Evolutionary conservation across 1,284 basidiomycete genomes (phyloP), one percentile per base, ranked within the genome.

Genomic region (Naganishia sp.): DNA sequence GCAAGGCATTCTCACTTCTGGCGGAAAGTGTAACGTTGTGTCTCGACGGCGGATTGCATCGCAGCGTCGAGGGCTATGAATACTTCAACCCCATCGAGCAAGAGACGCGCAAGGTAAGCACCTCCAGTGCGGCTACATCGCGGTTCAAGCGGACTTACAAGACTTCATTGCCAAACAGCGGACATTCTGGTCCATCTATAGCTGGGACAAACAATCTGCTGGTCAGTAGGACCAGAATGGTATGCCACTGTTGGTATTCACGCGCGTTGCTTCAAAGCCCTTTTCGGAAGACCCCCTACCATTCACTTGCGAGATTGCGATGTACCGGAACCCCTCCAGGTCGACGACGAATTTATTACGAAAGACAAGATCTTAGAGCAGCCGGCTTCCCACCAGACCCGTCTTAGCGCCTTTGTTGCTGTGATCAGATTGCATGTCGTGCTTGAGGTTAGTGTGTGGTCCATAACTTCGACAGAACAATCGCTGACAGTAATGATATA

Each of bases 111-210:
- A 92, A 92, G 69, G 76, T 77, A 57, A 70, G 11, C 21, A 33
- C 28, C 6, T 10, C 9, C 52, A 7, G 21, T 18, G 18, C 6
- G 3, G 9, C 16, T n/a, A 21, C 25, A 18, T 63, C 44, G 6
- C 11, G 6, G 23, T 16, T 43, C 44, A 6, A 18, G 7, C 44
- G 6, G 25, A 46, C 13, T 25, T 45, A n/a, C 33, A n/a, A 21
- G 31, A 42, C n/a, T 33, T 9, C 15, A 15, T 7, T 61, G 21
- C 60, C 21, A 10, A 28, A 15, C 44, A 78, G 78, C 86, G 92
- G 70, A 94, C 92, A 0, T 94, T 94, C 78, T 94, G 91, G 91
- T 90, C 90, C 68, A 90, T 94, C 28, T 94, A 94, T 78, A 84
- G 91, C 50, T 94, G 92, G 92, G 92, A 94, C 78, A 94, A 94